phyloP scores from a whole-genome alignment of 495 filamentous ascomycete genomes.

The Neurospora sp. region DNA sequence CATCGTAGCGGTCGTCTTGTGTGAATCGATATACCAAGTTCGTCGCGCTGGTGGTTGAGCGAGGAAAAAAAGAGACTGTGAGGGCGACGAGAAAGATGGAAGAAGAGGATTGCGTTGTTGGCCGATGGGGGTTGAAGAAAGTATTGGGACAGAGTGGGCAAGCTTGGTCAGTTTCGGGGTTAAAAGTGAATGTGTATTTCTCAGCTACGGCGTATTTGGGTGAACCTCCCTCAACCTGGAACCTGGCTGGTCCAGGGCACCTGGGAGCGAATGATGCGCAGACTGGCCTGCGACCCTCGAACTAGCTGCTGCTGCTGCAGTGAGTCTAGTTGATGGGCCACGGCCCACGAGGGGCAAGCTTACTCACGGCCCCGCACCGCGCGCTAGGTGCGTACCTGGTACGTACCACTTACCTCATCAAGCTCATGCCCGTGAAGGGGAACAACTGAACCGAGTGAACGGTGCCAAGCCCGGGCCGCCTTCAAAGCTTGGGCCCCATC shows the following conservation, averaged over 20 bases:
- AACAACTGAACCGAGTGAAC: neutral
- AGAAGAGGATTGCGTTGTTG: constrained; percentile 4
- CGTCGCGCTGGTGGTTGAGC: neutral
- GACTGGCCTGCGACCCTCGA: constrained; percentile 3
- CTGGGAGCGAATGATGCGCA: constrained; percentile 17
- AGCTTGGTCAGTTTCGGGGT: constrained; percentile 20
- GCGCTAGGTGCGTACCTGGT: constrained; percentile 8
- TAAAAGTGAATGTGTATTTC: constrained; percentile 23
- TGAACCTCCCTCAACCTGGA: neutral
- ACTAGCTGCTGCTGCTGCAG: neutral
- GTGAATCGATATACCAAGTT: neutral
- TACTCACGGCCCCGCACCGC: constrained; percentile 25
- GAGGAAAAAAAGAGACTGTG: neutral
- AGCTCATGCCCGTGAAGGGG: neutral
- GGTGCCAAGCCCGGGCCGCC: neutral
- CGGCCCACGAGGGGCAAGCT: constrained; percentile 23
- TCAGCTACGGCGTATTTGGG: constrained; percentile 6
- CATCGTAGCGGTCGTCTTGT: constrained; percentile 26
- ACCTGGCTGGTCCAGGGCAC: neutral
- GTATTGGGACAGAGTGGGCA: constrained; percentile 7
- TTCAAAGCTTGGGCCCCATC: neutral
- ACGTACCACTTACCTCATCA: neutral
- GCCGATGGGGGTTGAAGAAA: constrained; percentile 13
- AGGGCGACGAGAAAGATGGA: constrained; percentile 1
- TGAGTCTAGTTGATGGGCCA: constrained; percentile 6